phyloP scores from a whole-genome alignment of 2,329 filamentous ascomycete genomes.

The Septoria linicola region DNA sequence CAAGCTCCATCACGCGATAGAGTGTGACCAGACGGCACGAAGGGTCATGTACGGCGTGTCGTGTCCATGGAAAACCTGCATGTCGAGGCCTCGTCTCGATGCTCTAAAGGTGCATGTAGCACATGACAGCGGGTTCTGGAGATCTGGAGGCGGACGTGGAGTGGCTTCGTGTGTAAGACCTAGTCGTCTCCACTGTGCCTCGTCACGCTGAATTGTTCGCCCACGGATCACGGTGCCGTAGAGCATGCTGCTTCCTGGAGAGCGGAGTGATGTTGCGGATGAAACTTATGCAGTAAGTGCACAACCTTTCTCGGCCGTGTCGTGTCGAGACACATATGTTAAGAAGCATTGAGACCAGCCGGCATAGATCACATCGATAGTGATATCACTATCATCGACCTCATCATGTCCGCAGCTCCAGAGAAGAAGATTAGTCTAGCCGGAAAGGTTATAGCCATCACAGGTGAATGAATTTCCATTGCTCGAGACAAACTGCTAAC shows the following conservation, averaged over 20 bases:
- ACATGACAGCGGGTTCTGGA: no score
- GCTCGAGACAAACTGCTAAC: constrained; percentile 31
- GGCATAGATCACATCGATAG: no score
- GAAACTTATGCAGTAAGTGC: no score
- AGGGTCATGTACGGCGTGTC: not conserved
- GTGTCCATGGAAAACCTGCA: no score
- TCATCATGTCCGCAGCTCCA: constrained; percentile 2
- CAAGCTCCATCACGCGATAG: no score
- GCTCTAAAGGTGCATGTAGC: no score
- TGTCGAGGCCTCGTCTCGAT: no score
- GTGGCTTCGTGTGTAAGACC: not conserved
- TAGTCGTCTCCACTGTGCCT: not conserved
- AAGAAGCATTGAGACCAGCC: no score
- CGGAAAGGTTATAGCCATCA: no score
- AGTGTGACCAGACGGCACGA: not conserved
- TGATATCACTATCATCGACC: not conserved
- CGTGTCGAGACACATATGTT: no score
- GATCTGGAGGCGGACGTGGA: not conserved
- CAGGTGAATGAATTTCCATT: constrained; percentile 49
- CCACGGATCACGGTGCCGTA: not conserved
- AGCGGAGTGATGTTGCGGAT: no score
- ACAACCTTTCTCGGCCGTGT: no score
- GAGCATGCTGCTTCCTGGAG: not conserved
- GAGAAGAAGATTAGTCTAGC: constrained; percentile 21
- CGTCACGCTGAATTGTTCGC: not conserved